These are phyloP conservation scores for Pseudogymnoascus sp. DNA, from an alignment of 2,329 filamentous ascomycete genomes.

Conservation along the genomic window DNA sequence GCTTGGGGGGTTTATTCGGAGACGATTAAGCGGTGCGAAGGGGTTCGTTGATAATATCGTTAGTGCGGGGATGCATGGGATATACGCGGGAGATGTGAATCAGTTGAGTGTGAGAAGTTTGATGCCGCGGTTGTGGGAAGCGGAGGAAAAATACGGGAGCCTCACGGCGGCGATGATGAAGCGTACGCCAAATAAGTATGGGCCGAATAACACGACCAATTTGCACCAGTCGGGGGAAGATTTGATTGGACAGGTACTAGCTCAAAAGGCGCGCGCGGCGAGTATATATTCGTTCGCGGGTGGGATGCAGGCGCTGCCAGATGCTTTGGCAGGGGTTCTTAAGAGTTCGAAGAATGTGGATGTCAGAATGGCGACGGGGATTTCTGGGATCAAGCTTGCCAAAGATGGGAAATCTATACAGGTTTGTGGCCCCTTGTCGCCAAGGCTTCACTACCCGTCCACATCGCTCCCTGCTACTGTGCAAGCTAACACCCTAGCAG, in stretches of 20 bases:
- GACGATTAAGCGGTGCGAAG: slow-evolving; percentile 41
- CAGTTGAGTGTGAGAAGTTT: slow-evolving; percentile 66
- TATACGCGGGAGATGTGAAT: slow-evolving; percentile 85
- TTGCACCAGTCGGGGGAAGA: neutral
- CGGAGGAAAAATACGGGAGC: slow-evolving; percentile 30
- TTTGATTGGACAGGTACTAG: neutral
- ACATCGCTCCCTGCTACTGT: no score
- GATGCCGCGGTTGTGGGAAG: slow-evolving; percentile 18
- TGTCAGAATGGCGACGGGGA: slow-evolving; percentile 40
- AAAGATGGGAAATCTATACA: neutral
- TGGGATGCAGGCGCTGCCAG: slow-evolving; percentile 56
- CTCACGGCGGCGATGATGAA: neutral
- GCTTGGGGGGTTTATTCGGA: slow-evolving; percentile 56
- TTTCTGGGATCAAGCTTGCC: slow-evolving; percentile 32
- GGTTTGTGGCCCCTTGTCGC: neutral
- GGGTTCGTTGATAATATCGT: slow-evolving; percentile 60
- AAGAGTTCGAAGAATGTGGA: slow-evolving; percentile 47
- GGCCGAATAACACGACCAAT: neutral
- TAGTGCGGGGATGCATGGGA: slow-evolving; percentile 74
- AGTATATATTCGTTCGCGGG: slow-evolving; percentile 41
- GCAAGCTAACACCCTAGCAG: slow-evolving; percentile 22
- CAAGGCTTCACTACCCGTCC: neutral
- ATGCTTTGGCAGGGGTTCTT: slow-evolving; percentile 45
- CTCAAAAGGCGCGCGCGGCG: slow-evolving; percentile 18
- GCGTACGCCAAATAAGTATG: neutral